These are phyloP conservation scores for Rhodosporidiobolus sp. DNA, from an alignment of 768 basidiomycete species.

Conservation along the genomic window DNA sequence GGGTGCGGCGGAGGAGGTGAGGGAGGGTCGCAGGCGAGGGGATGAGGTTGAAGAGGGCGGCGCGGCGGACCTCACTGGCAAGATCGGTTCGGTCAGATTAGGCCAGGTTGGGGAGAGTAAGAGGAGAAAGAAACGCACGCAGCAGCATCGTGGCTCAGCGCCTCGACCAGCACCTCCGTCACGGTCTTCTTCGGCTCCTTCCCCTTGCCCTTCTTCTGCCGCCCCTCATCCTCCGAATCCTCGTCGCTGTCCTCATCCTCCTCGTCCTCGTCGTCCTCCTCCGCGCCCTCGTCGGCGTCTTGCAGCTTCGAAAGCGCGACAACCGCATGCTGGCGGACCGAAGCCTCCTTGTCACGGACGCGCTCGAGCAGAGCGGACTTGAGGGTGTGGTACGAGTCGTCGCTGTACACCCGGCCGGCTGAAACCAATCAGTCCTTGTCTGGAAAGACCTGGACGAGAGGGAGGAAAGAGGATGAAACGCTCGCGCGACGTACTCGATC, in stretches of 20 bases:
- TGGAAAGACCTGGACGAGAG: neutral
- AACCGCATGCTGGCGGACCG: constrained; percentile 73
- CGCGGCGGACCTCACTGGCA: constrained; percentile 78
- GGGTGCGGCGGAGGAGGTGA: constrained; percentile 67
- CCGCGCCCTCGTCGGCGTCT: constrained; percentile 61
- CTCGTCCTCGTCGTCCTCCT: constrained; percentile 53
- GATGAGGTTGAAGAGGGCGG: constrained; percentile 69
- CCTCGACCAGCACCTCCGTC: constrained; percentile 63
- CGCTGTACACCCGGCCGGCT: too few relatives aligned
- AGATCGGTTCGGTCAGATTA: neutral
- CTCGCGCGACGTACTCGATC: constrained; percentile 65
- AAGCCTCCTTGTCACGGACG: constrained; percentile 70
- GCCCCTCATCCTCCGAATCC: neutral
- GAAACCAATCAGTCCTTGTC: neutral
- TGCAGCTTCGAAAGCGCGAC: constrained; percentile 74
- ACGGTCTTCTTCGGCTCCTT: constrained; percentile 50
- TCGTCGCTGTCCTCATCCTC: constrained; percentile 46
- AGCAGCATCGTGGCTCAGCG: constrained; percentile 68
- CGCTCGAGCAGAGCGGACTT: constrained; percentile 67
- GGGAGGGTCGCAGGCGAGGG: constrained; percentile 59
- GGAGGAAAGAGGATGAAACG: neutral
- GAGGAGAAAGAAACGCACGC: constrained; percentile 56
- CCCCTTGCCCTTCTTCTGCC: constrained; percentile 55
- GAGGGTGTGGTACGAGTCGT: constrained; percentile 66
- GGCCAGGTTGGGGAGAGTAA: neutral